phyloP scores from a whole-genome alignment of 2,329 filamentous ascomycete species.

The Colletotrichum spinosum region DNA sequence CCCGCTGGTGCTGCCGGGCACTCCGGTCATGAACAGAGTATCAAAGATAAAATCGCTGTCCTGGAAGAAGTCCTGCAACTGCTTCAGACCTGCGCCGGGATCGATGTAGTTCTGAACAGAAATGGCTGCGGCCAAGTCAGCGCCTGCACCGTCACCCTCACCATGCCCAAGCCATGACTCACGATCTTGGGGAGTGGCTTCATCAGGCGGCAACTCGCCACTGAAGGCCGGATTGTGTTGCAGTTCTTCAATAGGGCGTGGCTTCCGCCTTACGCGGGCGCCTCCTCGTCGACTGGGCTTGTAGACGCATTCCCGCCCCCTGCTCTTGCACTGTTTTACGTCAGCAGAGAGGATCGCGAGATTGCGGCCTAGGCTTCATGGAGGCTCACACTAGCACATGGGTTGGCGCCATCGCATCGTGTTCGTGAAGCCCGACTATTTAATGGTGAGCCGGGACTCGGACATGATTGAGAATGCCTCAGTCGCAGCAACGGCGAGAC shows the following conservation, averaged over 20 bases:
- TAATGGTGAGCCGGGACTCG: constrained; percentile 5
- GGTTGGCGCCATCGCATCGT: constrained; percentile 58
- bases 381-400: constrained; percentile 55
- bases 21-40: constrained; percentile 50
- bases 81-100: constrained; percentile 60
- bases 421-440: constrained; percentile 57
- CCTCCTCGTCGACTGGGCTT: constrained; percentile 57
- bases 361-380: neutral
- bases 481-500: too few species aligned
- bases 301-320: constrained; percentile 56
- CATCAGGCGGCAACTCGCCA: constrained; percentile 41
- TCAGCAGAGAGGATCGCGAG: constrained; percentile 33
- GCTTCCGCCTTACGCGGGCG: constrained; percentile 56
- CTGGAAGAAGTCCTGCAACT: constrained; percentile 56
- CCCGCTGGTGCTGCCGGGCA: constrained; percentile 36
- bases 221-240: constrained; percentile 43
- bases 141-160: neutral
- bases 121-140: constrained; percentile 43
- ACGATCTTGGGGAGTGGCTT: constrained; percentile 46
- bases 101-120: constrained; percentile 55
- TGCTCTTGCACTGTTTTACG: constrained; percentile 50
- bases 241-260: constrained; percentile 24
- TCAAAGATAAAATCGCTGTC: constrained; percentile 63
- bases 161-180: constrained; percentile 35
- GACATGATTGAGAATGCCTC: neutral